Evolutionary conservation across 2,329 filamentous ascomycete genomes (phyloP).

Genomic region (Cladophialophora immunda): DNA sequence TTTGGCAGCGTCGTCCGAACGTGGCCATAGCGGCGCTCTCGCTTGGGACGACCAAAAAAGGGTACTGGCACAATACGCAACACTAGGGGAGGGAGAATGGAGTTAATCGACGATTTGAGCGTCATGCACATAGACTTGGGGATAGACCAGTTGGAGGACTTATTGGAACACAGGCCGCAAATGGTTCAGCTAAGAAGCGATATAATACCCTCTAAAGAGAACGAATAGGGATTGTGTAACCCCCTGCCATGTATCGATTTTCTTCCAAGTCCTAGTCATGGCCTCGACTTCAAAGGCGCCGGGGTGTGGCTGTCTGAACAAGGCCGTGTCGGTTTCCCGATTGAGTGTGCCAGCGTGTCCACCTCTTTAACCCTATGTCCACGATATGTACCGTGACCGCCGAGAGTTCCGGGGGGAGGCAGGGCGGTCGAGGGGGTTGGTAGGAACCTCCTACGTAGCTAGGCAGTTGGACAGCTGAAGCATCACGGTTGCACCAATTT

Average conservation of each 20-base stretch:
- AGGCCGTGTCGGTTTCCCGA: background rate
- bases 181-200: background rate
- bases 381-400: background rate
- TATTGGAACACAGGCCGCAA: background rate
- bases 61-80: background rate
- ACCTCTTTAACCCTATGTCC: background rate
- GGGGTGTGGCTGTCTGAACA: background rate
- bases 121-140: background rate
- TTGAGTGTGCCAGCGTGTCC: background rate
- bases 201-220: background rate
- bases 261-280: background rate
- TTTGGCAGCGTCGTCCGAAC: background rate
- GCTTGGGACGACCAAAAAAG: background rate
- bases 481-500: background rate
- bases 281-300: background rate
- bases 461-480: background rate
- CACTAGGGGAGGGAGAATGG: background rate
- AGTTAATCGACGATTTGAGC: background rate
- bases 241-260: background rate
- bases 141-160: background rate
- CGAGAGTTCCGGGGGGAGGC: background rate
- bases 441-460: background rate
- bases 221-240: background rate
- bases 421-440: background rate
- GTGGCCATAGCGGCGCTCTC: background rate